These are phyloP conservation scores for Cyclotella cryptica DNA, from an alignment of 108 stramenopile genomes.

Conservation along the genomic window DNA sequence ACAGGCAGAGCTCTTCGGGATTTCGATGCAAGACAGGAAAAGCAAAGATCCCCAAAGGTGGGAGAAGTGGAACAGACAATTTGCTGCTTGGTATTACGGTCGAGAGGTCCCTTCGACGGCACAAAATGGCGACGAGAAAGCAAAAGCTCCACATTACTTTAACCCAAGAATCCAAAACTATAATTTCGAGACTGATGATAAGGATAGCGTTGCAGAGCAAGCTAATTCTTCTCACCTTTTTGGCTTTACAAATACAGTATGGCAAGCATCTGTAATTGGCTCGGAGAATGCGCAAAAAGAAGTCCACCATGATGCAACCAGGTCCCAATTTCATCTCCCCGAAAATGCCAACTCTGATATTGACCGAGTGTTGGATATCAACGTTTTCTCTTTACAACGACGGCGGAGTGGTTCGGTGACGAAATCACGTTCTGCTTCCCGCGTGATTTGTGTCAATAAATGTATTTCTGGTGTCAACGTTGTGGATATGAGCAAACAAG, in stretches of 20 bases:
- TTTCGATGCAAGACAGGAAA: conserved; percentile 8
- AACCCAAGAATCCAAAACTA: neutral
- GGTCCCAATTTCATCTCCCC: no score
- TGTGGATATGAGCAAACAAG: no score
- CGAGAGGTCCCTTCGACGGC: neutral
- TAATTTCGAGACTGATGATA: neutral
- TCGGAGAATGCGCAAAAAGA: no score
- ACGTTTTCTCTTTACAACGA: no score
- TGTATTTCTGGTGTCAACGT: neutral
- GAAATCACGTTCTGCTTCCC: neutral
- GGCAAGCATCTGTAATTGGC: neutral
- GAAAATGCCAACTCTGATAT: no score
- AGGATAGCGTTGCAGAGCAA: neutral
- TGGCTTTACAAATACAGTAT: neutral
- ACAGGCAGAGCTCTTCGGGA: neutral
- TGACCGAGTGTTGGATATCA: no score
- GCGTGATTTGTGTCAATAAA: neutral
- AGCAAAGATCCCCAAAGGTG: conserved; percentile 9
- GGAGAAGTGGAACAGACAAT: neutral
- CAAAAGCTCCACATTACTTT: neutral
- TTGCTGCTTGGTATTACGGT: conserved; percentile 17
- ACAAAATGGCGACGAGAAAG: neutral
- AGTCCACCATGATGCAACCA: no score
- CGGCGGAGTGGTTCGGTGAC: no score
- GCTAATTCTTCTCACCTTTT: neutral